Percentiles rank a stretch among this genome's conserved stretches.
Conservation (phyloP, 495 filamentous ascomycete genomes). For the Trichoderma gamsii region DNA sequence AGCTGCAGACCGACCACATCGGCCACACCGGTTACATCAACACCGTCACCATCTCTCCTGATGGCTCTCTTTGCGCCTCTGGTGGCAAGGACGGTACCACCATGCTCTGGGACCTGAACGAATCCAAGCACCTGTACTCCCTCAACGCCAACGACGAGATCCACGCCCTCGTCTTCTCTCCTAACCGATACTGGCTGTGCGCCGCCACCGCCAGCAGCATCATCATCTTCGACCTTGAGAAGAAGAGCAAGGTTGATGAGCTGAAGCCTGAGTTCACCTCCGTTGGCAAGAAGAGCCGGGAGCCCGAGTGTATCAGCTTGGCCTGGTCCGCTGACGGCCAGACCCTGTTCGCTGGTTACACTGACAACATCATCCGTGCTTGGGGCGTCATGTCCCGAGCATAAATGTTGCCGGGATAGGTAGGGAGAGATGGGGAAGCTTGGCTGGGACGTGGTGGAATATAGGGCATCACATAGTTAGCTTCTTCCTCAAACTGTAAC, state of each 20-base stretch:
- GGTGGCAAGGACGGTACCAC: slow-evolving; percentile 99
- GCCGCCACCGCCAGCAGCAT: slow-evolving; percentile 93
- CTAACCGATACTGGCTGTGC: slow-evolving; percentile 99
- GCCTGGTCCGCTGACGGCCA: slow-evolving; percentile 98
- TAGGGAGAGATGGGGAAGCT: neutral
- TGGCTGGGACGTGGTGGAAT: slow-evolving; percentile 4
- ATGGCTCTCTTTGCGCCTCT: slow-evolving; percentile 98
- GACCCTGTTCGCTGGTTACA: slow-evolving; percentile 99
- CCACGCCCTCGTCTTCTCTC: slow-evolving; percentile 99
- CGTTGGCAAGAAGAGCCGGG: slow-evolving; percentile 96
- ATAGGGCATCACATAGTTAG: slow-evolving; percentile 5
- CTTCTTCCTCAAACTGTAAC: slow-evolving; percentile 1
- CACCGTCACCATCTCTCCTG: slow-evolving; percentile 99
- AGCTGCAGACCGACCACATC: slow-evolving; percentile 99
- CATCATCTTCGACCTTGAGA: slow-evolving; percentile 99
- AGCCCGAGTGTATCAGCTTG: slow-evolving; percentile 95
- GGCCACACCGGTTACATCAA: slow-evolving; percentile 99
- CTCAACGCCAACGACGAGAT: slow-evolving; percentile 99
- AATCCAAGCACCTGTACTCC: slow-evolving; percentile 99
- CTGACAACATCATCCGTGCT: slow-evolving; percentile 98
- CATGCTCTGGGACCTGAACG: slow-evolving; percentile 99
- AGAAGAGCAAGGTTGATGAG: slow-evolving; percentile 99
- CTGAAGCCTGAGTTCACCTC: slow-evolving; percentile 97
- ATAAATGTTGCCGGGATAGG: slow-evolving; percentile 31
- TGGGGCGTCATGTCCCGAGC: slow-evolving; percentile 91